phyloP scores from a whole-genome alignment of 345 rosid species.

The Syzygium oleosum region DNA sequence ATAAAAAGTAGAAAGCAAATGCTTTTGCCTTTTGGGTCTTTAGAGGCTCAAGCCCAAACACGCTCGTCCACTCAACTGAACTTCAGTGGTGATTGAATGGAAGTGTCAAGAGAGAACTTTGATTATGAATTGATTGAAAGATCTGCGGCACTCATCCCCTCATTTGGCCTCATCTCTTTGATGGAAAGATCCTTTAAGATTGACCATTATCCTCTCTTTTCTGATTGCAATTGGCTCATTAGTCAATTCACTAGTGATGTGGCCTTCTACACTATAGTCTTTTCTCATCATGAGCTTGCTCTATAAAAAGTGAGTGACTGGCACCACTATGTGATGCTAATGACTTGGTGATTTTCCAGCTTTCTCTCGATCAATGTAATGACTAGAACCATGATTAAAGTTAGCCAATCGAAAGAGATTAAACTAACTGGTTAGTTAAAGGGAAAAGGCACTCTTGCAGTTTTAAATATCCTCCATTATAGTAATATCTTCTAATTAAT shows the following conservation, averaged over 20 bases:
- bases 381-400: neutral
- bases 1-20: neutral
- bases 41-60: neutral
- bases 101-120: neutral
- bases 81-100: neutral
- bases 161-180: neutral
- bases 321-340: neutral
- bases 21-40: neutral
- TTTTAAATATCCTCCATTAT: neutral
- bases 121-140: neutral
- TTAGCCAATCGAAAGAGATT: neutral
- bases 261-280: neutral
- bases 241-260: neutral
- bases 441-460: neutral
- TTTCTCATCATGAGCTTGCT: neutral
- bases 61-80: neutral
- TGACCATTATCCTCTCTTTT: neutral
- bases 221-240: neutral
- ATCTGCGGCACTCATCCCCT: neutral
- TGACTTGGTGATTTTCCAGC: neutral
- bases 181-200: neutral
- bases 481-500: neutral
- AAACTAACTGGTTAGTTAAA: neutral
- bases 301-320: neutral
- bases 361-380: neutral